Evolutionary conservation across 129 eudicot genomes (phyloP), one percentile per base, ranked within the genome.

Genomic region (Mikania micrantha): DNA sequence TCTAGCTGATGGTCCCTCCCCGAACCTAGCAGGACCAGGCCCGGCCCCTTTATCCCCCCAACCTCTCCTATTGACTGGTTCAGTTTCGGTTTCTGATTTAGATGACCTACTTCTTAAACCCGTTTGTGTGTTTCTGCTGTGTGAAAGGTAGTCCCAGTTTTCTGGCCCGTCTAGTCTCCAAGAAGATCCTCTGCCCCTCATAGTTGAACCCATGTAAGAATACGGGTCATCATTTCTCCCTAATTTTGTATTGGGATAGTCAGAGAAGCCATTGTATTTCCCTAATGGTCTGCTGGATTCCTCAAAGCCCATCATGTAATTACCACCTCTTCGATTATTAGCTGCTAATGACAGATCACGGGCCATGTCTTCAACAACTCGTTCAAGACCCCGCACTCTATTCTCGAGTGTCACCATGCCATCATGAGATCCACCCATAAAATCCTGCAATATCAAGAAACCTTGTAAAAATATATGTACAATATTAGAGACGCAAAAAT

Each of bases 1-100:
- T 85, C 99, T 89, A 20, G 99, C 99, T 40, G 99, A 93, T 20
- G 99, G 99, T 22, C 99, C 99, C 78, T 93, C 99, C 48, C 96
- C 98, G 11, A 86, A 87, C 70, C 96, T 80, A 52, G 85, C 76
- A 0, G 87, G 87, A 9, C 88, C 96, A 1, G 76, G 73, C 71
- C 79, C 76, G 0, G 87, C 75, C 74, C 81, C 87, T 79, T 87
- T 84, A 36, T 81, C 95, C 88, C 98, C 96, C 98, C 98, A 91
- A 69, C 78, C 98, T 73, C 96, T 84, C 32, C 96, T 79, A 69
- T 76, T 83, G 28, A 83, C 79, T 4, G 58, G 65, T 21, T 84
- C 96, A 12, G 4, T 32, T 32, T 32, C 36, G 7, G 36, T 80
- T 32, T 86, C 96, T 22, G 85, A 78, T 80, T 76, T 88, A 57